phyloP scores from a whole-genome alignment of 768 basidiomycete genomes.

The Mycena rebaudengoi region DNA sequence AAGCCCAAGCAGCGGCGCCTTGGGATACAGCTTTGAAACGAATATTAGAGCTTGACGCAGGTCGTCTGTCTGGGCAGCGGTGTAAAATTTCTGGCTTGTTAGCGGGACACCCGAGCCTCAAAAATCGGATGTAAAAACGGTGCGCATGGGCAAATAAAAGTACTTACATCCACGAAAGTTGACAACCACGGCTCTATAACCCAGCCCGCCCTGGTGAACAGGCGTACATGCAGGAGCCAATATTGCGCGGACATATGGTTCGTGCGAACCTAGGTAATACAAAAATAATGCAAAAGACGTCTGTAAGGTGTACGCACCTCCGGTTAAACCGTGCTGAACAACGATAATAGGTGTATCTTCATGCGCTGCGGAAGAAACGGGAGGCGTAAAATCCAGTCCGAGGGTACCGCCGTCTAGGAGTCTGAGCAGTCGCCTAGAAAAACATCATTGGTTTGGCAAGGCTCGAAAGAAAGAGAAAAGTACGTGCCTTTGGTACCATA shows the following conservation, averaged over 20 bases:
- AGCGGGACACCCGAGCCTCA: conserved; percentile 86
- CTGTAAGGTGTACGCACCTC: conserved; percentile 43
- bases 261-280: conserved; percentile 75
- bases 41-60: conserved; percentile 82
- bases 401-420: conserved; percentile 71
- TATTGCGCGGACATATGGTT: conserved; percentile 88
- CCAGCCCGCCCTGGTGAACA: conserved; percentile 80
- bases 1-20: conserved; percentile 83
- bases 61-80: conserved; percentile 91
- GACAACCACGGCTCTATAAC: conserved; percentile 89
- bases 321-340: conserved; percentile 65
- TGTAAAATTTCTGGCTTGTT: conserved; percentile 85
- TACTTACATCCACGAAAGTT: conserved; percentile 92
- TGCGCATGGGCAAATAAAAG: conserved; percentile 8
- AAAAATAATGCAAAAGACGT: neutral
- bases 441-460: neutral
- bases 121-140: conserved; percentile 1
- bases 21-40: conserved; percentile 75
- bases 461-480: neutral
- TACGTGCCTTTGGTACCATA: conserved; percentile 53
- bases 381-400: conserved; percentile 70
- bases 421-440: conserved; percentile 53
- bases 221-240: conserved; percentile 77
- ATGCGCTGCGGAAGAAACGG: conserved; percentile 43
- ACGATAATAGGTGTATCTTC: conserved; percentile 63